Evolutionary conservation across 2,329 filamentous ascomycete species (phyloP), one percentile per base, ranked within the genome.

Genomic region (Talaromyces sp.): DNA sequence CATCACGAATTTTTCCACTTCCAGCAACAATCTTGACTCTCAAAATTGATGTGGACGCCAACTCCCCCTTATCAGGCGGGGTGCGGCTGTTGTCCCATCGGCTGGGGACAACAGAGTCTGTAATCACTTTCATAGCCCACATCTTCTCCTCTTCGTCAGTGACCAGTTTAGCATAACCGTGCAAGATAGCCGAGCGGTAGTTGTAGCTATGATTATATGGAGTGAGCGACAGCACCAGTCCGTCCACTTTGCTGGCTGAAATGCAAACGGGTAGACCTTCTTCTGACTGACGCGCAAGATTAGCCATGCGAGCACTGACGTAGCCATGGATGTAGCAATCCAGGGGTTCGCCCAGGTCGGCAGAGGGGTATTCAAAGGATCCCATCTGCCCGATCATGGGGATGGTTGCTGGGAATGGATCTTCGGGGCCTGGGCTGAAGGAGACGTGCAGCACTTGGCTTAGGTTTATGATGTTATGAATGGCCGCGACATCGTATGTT

Each of bases 301-400:
- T 89, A 83, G 94, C 90, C 39, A 97, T 82, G 8, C 92, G 89
- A 0, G 88, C 88, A 66, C 88, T 91, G 70, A 94, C 89, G 76
- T 94, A 96, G 73, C 92, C 92, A 77, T 96, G 92, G 8, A 96
- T 84, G 75, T 96, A 96, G 67, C 90, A 84, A 65, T 93, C 89
- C 5, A 92, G 82, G 0, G 89, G 87, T 69, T 92, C 88, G 60
- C 85, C 82, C 19, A 85, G 76, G 61, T 83, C 82, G 16, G 86
- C 83, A 62, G 85, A 88, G 5, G 89, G 89, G 66, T 81, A 79
- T 9, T 82, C 82, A 74, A 89, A 95, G 27, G 88, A 90, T 13
- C 87, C 90, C 84, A 95, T 90, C 71, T 91, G 88, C 60, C 91
- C 91, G 71, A 96, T 91, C 91, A 96, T 94, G 67, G 92, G 92